Conservation (phyloP, 306 rosid species). For the Gastrolobium bilobum region DNA sequence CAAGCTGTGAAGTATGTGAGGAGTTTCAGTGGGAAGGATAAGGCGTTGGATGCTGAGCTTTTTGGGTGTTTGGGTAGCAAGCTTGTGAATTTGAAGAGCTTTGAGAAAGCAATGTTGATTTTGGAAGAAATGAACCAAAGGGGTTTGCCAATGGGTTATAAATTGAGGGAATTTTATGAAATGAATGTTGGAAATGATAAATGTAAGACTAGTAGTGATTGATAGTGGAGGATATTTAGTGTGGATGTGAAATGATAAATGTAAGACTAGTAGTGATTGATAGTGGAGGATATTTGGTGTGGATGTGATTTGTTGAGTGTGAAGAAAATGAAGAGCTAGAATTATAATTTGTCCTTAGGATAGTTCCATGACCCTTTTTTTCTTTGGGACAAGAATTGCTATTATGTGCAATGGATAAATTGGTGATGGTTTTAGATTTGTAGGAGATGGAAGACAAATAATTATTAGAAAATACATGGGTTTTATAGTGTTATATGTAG, state of each 20-base stretch:
- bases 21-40: slow-evolving; percentile 57
- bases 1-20: slow-evolving; percentile 60
- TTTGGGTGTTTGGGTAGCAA: slow-evolving; percentile 61
- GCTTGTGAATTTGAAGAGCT: slow-evolving; percentile 49
- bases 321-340: slow-evolving; percentile 2
- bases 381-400: not conserved
- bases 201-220: not conserved
- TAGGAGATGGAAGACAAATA: not conserved
- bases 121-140: slow-evolving; percentile 62
- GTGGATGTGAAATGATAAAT: too few relatives aligned
- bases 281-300: not conserved
- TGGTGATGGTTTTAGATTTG: not conserved
- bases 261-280: not conserved
- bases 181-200: slow-evolving; percentile 30
- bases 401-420: not conserved
- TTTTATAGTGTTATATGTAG: not conserved
- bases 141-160: slow-evolving; percentile 55
- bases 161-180: slow-evolving; percentile 47
- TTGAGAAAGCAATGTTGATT: slow-evolving; percentile 54
- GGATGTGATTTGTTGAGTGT: not conserved
- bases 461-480: not conserved
- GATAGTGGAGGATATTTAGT: not conserved
- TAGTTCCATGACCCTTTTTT: slow-evolving; percentile 18
- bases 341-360: not conserved
- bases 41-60: slow-evolving; percentile 50